A percentile compares a stretch with the other conserved stretches of the same genome.
Evolutionary conservation across 306 rosid species (phyloP).

Genomic region (Acacia melanoxylon): DNA sequence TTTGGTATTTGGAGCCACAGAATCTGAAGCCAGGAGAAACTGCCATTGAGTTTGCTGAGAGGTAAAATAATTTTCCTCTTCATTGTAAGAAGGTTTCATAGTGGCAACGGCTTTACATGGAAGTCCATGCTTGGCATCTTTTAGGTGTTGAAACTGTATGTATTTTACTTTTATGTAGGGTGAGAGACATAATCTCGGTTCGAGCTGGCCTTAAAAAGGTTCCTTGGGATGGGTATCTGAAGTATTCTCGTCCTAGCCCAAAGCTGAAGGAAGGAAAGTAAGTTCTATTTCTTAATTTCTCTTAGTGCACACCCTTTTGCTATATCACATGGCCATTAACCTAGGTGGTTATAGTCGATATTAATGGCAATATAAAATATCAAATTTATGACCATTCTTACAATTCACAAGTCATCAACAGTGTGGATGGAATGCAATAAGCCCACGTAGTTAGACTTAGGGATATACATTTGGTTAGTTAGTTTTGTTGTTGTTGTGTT

Average conservation of each 20-base stretch:
- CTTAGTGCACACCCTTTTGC: not conserved
- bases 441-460: not conserved
- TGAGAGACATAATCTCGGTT: conserved; percentile 78
- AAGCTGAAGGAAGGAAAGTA: conserved; percentile 86
- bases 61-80: conserved; percentile 44
- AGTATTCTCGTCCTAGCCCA: conserved; percentile 95
- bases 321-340: not conserved
- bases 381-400: not conserved
- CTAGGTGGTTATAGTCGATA: not conserved
- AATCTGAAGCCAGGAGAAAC: conserved; percentile 83
- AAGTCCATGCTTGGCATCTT: not conserved
- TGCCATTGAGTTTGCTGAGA: conserved; percentile 96
- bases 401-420: not conserved
- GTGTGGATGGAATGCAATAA: not conserved
- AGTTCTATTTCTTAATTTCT: conserved; percentile 25
- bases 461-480: not conserved
- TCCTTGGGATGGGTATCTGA: conserved; percentile 98
- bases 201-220: conserved; percentile 95
- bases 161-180: conserved; percentile 48
- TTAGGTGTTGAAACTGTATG: conserved; percentile 3
- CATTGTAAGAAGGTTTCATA: not conserved
- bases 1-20: conserved; percentile 98
- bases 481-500: not conserved
- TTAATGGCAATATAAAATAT: not conserved
- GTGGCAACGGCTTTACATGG: not conserved